Percentiles rank a stretch among this genome's conserved stretches.
Evolutionary conservation across 345 rosid species (phyloP).

Genomic region (Eucalyptus pauciflora): DNA sequence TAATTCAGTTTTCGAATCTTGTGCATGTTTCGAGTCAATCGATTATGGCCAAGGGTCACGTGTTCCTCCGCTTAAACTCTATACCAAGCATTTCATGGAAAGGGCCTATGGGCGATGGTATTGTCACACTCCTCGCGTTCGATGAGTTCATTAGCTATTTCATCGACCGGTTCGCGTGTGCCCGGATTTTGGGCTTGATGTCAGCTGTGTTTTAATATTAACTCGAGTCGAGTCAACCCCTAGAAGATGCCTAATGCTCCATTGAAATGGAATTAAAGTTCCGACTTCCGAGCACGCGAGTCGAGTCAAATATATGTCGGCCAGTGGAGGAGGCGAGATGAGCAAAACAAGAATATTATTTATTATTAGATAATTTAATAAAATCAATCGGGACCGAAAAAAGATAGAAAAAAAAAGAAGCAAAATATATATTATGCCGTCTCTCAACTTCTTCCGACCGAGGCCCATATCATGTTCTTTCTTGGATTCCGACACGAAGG

Average conservation of each 20-base stretch:
- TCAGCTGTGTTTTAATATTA: background rate
- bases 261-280: background rate
- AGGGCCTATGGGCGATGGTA: background rate
- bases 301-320: background rate
- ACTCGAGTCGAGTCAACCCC: background rate
- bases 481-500: background rate
- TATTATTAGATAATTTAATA: background rate
- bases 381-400: background rate
- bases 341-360: background rate
- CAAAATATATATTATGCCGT: background rate
- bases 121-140: background rate
- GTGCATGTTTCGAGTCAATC: background rate
- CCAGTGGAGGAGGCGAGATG: background rate
- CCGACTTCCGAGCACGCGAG: background rate
- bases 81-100: background rate
- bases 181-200: background rate
- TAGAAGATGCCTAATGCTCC: background rate
- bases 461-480: background rate
- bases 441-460: background rate
- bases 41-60: background rate
- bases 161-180: background rate
- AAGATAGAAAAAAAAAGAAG: fast-evolving
- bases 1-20: background rate
- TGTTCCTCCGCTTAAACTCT: background rate
- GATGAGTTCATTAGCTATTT: background rate